Evolutionary conservation across 2,329 filamentous ascomycete genomes (phyloP).

Genomic region (Fusarium concolor): DNA sequence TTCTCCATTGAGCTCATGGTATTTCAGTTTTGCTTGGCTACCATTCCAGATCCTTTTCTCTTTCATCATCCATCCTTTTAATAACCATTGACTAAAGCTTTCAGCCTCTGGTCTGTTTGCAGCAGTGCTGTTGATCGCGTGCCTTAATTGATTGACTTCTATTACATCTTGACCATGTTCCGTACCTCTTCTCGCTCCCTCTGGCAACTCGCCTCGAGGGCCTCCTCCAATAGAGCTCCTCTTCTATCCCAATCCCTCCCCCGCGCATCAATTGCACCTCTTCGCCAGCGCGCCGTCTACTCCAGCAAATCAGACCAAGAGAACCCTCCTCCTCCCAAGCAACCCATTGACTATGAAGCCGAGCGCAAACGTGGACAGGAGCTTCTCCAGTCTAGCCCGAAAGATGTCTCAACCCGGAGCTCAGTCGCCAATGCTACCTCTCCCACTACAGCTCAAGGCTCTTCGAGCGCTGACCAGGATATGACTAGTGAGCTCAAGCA

Average conservation of each 20-base stretch:
- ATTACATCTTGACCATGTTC: conserved; percentile 46
- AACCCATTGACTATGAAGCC: conserved; percentile 62
- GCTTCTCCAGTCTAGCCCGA: conserved; percentile 69
- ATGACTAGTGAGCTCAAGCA: conserved; percentile 54
- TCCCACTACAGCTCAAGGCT: conserved; percentile 45
- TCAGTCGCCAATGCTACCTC: conserved; percentile 61
- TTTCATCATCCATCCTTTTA: background rate
- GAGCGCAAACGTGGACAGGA: conserved; percentile 66
- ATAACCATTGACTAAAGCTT: background rate
- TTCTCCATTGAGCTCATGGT: conserved; percentile 20
- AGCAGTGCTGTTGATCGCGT: conserved; percentile 3
- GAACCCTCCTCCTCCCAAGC: conserved; percentile 40
- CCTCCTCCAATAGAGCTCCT: conserved; percentile 3
- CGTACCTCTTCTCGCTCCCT: conserved; percentile 45
- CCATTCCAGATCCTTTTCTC: background rate
- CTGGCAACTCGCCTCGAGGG: conserved; percentile 37
- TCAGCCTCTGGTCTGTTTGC: background rate
- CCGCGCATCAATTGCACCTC: conserved; percentile 19
- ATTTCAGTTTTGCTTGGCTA: conserved; percentile 16
- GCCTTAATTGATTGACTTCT: conserved; percentile 7
- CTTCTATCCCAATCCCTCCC: conserved; percentile 4
- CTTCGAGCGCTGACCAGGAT: conserved; percentile 35
- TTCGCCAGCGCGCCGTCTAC: conserved; percentile 39
- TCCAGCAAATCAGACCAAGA: conserved; percentile 42
- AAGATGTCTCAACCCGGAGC: conserved; percentile 70